Conservation (phyloP, 805 yeast genomes). For the Kodamaea nitidulidarum region DNA sequence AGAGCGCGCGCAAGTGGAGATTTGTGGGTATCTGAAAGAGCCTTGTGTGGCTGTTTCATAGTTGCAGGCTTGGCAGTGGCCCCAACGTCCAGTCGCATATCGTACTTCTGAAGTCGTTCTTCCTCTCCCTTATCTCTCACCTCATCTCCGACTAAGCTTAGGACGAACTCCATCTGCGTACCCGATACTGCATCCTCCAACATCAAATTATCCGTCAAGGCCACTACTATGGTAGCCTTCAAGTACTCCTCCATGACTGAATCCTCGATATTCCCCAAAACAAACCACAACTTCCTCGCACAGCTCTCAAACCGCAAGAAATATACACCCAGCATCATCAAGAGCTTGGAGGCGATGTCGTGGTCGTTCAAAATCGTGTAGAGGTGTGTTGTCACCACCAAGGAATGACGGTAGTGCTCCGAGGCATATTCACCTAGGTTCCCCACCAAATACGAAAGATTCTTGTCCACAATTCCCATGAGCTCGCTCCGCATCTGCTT, state of each 20-base stretch:
- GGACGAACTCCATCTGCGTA: slow-evolving; percentile 20
- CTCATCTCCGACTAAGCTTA: slow-evolving; percentile 1
- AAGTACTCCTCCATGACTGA: slow-evolving; percentile 13
- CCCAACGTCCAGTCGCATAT: no score
- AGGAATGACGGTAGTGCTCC: slow-evolving; percentile 3
- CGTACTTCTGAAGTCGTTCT: no score
- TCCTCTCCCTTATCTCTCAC: neutral
- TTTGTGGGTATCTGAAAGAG: no score
- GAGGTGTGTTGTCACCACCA: slow-evolving; percentile 24
- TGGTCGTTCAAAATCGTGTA: slow-evolving; percentile 35
- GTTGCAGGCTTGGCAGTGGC: no score
- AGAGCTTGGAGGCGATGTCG: slow-evolving; percentile 28
- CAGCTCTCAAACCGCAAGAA: slow-evolving; percentile 28
- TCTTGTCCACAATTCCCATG: slow-evolving; percentile 16
- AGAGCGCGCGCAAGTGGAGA: neutral
- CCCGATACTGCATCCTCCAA: slow-evolving; percentile 23
- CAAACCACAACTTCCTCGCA: slow-evolving; percentile 31
- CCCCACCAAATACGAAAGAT: slow-evolving; percentile 4
- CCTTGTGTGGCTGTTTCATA: no score
- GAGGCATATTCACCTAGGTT: slow-evolving; percentile 2
- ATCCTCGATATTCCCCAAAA: slow-evolving; percentile 13
- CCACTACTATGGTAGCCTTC: slow-evolving; percentile 29
- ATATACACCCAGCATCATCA: slow-evolving; percentile 17
- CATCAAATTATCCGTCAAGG: slow-evolving; percentile 25
- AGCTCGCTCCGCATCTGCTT: slow-evolving; percentile 18